Conservation (phyloP, 1,139 yeast species). For the Kurtzmaniella quercitrusa region DNA sequence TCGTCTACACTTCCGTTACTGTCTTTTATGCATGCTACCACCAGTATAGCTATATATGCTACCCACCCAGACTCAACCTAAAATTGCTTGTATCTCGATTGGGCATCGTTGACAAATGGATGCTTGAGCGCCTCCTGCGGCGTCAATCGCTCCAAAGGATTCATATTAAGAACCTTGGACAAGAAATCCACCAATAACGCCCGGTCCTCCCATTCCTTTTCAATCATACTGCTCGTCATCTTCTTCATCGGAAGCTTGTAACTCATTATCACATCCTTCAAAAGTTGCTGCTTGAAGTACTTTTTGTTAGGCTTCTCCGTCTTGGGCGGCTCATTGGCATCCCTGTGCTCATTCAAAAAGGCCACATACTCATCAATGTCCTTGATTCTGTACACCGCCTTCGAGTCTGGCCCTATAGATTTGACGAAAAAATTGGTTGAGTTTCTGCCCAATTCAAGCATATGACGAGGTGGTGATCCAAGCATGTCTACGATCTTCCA, state of each 20-base stretch:
- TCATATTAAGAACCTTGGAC: slow-evolving; percentile 69
- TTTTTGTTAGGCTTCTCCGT: slow-evolving; percentile 79
- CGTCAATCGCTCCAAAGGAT: slow-evolving; percentile 93
- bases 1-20: too few species aligned
- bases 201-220: slow-evolving; percentile 70
- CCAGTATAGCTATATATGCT: too few species aligned
- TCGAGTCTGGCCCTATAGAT: slow-evolving; percentile 22
- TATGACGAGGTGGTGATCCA: slow-evolving; percentile 90
- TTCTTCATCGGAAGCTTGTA: slow-evolving; percentile 70
- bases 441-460: slow-evolving; percentile 93
- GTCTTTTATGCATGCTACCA: too few species aligned
- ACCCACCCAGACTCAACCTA: background rate
- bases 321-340: slow-evolving; percentile 43
- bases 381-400: slow-evolving; percentile 29
- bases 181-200: slow-evolving; percentile 73
- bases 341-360: slow-evolving; percentile 14
- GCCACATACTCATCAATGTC: slow-evolving; percentile 37
- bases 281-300: slow-evolving; percentile 70
- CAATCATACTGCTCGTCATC: slow-evolving; percentile 61
- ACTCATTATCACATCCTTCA: slow-evolving; percentile 72
- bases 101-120: slow-evolving; percentile 63
- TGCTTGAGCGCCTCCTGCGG: slow-evolving; percentile 94
- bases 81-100: background rate
- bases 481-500: slow-evolving; percentile 77
- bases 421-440: slow-evolving; percentile 66